Evolutionary conservation across 805 yeast species (phyloP).

Genomic region (Yarrowia keelungensis): DNA sequence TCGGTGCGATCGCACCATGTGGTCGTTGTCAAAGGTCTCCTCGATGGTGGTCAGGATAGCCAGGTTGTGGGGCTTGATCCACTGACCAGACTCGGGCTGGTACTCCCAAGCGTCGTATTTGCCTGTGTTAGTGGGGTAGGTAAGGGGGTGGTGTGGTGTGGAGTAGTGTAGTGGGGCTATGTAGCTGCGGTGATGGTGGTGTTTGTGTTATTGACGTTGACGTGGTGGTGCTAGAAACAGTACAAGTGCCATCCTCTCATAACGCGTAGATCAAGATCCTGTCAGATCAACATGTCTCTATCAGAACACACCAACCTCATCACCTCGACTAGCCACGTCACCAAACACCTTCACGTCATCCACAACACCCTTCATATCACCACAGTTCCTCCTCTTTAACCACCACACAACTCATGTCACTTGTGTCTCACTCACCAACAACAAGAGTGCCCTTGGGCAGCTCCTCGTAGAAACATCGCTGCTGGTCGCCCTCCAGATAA

Average conservation of each 20-base stretch:
- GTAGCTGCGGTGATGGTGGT: too few relatives aligned
- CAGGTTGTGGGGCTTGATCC: constrained; percentile 59
- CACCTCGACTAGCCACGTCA: too few relatives aligned
- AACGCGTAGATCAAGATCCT: too few relatives aligned
- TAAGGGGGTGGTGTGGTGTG: constrained; percentile 40
- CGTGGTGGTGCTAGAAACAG: too few relatives aligned
- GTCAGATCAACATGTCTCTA: too few relatives aligned
- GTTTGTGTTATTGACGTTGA: too few relatives aligned
- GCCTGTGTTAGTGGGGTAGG: constrained; percentile 43
- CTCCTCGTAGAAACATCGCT: constrained; percentile 83
- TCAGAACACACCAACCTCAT: too few relatives aligned
- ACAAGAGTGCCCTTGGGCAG: constrained; percentile 79
- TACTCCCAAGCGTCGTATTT: constrained; percentile 72
- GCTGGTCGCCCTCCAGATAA: constrained; percentile 73
- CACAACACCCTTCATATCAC: too few relatives aligned
- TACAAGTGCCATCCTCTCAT: too few relatives aligned
- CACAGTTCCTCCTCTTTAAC: too few relatives aligned
- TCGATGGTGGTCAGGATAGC: constrained; percentile 74
- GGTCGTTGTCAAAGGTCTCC: constrained; percentile 83
- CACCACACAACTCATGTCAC: background rate
- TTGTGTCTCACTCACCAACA: constrained; percentile 58
- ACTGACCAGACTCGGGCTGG: constrained; percentile 58
- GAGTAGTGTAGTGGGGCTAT: too few relatives aligned
- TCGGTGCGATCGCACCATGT: constrained; percentile 74
- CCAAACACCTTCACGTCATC: too few relatives aligned